A percentile compares a stretch with the other conserved stretches of the same genome.
Evolutionary conservation across 2,329 filamentous ascomycete genomes (phyloP).

Genomic region (Aspergillus fijiensis): DNA sequence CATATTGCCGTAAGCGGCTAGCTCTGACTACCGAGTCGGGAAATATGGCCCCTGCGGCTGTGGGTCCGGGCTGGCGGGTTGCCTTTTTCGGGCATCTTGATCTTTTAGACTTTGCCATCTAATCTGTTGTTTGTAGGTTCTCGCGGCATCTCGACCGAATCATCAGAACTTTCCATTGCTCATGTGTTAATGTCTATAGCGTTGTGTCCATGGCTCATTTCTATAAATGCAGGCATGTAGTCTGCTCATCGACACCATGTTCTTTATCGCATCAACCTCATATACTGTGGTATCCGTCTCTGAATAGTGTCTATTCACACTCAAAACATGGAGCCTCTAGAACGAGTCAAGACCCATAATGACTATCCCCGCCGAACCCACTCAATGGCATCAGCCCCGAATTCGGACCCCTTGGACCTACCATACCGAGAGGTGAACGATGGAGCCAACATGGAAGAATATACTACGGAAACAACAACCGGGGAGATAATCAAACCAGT

Average conservation of each 20-base stretch:
- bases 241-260: not conserved
- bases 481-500: conserved; percentile 62
- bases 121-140: too few relatives aligned
- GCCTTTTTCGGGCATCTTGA: not conserved
- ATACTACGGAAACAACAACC: conserved; percentile 58
- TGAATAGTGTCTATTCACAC: not conserved
- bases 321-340: conserved; percentile 16
- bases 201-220: not conserved
- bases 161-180: too few relatives aligned
- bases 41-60: conserved; percentile 1
- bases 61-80: conserved; percentile 3
- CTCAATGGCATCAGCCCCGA: conserved; percentile 24
- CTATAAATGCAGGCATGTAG: not conserved
- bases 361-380: conserved; percentile 25
- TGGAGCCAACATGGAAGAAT: conserved; percentile 65
- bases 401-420: conserved; percentile 54
- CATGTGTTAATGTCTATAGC: too few relatives aligned
- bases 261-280: not conserved
- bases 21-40: not conserved
- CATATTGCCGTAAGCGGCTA: conserved; percentile 12
- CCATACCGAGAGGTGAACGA: conserved; percentile 65
- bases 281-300: not conserved
- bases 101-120: not conserved
- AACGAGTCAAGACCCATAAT: conserved; percentile 1
- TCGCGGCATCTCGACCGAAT: too few relatives aligned